Evolutionary conservation across 345 rosid genomes (phyloP), one percentile per base, ranked within the genome.

Genomic region (Fremontodendron californicum): DNA sequence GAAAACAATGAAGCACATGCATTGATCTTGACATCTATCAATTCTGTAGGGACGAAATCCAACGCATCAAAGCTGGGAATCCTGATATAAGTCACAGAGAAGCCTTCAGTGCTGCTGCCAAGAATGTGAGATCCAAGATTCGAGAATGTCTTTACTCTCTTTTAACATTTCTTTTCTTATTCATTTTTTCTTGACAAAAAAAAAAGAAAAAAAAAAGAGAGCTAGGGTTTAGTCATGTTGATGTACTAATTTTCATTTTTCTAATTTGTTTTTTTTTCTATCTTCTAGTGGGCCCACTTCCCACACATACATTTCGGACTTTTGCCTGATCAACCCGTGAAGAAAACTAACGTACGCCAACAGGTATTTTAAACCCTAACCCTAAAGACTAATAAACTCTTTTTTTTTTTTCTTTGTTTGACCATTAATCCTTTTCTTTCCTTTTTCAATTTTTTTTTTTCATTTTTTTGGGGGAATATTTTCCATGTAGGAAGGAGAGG

Each of bases 51-150:
- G 99, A 96, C 42, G 98, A 93, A 90, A 96, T 96, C 91, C 99
- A 96, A 85, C 97, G 99, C 72, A 96, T 96, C 89, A 96, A 96
- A 87, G 99, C 99, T 72, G 92, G 87, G 74, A 96, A 96, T 66
- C 99, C 99, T 77, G 99, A 96, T 75, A 96, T 96, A 42, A 96
- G 97, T 83, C 99, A 96, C 92, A 91, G 98, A 83, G 98, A 96
- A 78, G 99, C 98, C 60, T 96, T 96, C 66, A 93, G 99, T 82
- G 98, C 99, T 35, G 99, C 99, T 85, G 99, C 99, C 65, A 96
- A 96, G 85, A 96, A 96, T 85, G 99, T 96, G 75, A 91, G 94
- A 81, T 78, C 82, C 84, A 13, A 73, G 71, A 75, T 55, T 55
- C 61, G 2, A 73, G 52, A 69, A 63, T 25, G 21, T 78, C 52